Evolutionary conservation across 305 asterid species (phyloP).

Genomic region (Solanum aculeatissimum): DNA sequence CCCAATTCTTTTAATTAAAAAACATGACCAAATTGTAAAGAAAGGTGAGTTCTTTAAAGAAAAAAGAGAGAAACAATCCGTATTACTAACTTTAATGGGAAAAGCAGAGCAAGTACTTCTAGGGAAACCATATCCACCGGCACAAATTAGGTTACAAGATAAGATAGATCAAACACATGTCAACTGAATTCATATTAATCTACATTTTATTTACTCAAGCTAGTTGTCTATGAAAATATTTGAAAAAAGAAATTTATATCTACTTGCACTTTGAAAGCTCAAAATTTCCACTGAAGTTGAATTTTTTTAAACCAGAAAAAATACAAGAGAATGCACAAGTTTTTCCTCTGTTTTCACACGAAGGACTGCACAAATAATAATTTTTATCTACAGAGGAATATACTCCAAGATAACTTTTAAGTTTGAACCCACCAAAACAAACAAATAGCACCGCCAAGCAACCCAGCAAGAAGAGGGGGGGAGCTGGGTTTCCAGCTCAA

Average conservation of each 20-base stretch:
- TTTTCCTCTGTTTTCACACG: neutral
- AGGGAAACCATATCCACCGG: neutral
- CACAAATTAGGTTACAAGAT: neutral
- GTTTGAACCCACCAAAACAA: neutral
- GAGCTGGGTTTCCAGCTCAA: neutral
- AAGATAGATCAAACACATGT: neutral
- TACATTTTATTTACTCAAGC: neutral
- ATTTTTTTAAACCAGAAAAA: neutral
- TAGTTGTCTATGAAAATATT: neutral
- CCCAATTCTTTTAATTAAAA: too few species aligned
- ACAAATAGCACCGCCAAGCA: neutral
- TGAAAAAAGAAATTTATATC: neutral
- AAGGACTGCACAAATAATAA: neutral
- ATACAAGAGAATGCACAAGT: neutral
- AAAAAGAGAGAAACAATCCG: neutral
- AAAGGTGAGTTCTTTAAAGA: neutral
- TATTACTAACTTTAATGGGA: neutral
- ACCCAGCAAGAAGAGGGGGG: neutral
- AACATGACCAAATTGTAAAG: neutral
- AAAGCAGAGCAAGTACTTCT: neutral
- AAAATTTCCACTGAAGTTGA: neutral
- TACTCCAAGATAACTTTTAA: neutral
- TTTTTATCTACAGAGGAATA: neutral
- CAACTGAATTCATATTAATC: neutral
- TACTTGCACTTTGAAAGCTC: neutral